These are phyloP conservation scores for Gonapodya sp. DNA, from an alignment of 192 early-diverging fungal genomes.

Conservation along the genomic window DNA sequence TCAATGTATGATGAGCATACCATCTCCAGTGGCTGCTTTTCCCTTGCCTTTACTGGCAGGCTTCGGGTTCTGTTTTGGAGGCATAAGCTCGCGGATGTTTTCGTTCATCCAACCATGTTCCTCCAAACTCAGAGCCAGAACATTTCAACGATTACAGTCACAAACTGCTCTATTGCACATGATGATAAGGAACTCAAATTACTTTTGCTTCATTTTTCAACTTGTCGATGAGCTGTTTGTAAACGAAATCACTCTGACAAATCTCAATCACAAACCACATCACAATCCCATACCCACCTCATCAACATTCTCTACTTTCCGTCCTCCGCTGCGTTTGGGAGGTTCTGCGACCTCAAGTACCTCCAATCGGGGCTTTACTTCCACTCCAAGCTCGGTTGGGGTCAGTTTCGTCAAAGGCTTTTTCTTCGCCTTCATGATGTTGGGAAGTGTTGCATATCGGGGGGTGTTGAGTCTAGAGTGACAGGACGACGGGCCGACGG, in stretches of 20 bases:
- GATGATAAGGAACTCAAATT: constrained; percentile 35
- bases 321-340: constrained; percentile 82
- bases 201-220: constrained; percentile 73
- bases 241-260: background rate
- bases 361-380: constrained; percentile 72
- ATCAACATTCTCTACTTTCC: constrained; percentile 85
- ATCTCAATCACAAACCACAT: background rate
- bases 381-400: constrained; percentile 71
- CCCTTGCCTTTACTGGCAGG: background rate
- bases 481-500: constrained; percentile 13
- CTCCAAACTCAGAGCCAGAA: too few species aligned
- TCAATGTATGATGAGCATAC: too few species aligned
- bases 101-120: too few species aligned
- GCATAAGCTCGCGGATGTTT: background rate
- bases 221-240: constrained; percentile 64
- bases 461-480: constrained; percentile 77
- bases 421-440: constrained; percentile 99
- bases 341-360: constrained; percentile 88
- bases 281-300: constrained; percentile 29
- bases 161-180: too few species aligned
- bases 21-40: background rate
- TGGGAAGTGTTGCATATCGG: constrained; percentile 88
- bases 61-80: background rate
- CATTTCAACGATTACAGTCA: too few species aligned
- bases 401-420: constrained; percentile 78